Percentiles rank a stretch among this genome's conserved stretches.
Evolutionary conservation across 805 yeast genomes (phyloP).

Genomic region (Candida palmyrensis): DNA sequence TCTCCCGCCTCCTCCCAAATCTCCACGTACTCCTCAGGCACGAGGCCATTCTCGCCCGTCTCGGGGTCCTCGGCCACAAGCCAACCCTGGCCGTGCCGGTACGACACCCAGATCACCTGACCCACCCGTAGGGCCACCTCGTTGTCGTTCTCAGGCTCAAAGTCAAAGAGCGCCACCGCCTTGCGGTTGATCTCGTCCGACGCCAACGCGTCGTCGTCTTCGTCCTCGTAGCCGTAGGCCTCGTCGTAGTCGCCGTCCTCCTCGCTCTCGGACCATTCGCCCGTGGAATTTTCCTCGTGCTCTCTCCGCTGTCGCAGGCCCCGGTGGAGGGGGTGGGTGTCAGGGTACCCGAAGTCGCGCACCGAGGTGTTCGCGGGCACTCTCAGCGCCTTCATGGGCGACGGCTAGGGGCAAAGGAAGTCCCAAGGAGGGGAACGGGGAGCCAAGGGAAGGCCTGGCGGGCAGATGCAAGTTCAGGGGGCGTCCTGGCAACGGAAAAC

Average conservation of each 20-base stretch:
- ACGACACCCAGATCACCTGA: conserved; percentile 78
- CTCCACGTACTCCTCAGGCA: conserved; percentile 92
- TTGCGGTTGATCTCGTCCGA: conserved; percentile 39
- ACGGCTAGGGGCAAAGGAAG: too few species aligned
- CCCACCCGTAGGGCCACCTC: conserved; percentile 77
- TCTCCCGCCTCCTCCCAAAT: conserved; percentile 26
- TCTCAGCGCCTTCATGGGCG: conserved; percentile 1
- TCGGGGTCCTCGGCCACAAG: conserved; percentile 80
- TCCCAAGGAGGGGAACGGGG: too few species aligned
- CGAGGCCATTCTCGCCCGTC: conserved; percentile 81
- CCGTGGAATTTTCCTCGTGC: conserved; percentile 4
- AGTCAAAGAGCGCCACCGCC: conserved; percentile 87
- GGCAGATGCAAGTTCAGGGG: neutral
- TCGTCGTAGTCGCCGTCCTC: conserved; percentile 2
- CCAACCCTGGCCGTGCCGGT: conserved; percentile 98
- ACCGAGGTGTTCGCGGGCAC: conserved; percentile 38
- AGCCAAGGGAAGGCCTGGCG: neutral
- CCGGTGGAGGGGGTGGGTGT: conserved; percentile 62
- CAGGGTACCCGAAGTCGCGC: conserved; percentile 79
- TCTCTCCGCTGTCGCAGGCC: conserved; percentile 32
- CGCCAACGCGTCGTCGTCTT: conserved; percentile 10
- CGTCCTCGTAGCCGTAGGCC: conserved; percentile 7
- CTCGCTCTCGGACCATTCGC: too few species aligned
- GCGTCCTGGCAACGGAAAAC: neutral
- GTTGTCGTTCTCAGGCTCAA: conserved; percentile 90